phyloP scores from a whole-genome alignment of 306 rosid genomes.

The Quercus gilva region DNA sequence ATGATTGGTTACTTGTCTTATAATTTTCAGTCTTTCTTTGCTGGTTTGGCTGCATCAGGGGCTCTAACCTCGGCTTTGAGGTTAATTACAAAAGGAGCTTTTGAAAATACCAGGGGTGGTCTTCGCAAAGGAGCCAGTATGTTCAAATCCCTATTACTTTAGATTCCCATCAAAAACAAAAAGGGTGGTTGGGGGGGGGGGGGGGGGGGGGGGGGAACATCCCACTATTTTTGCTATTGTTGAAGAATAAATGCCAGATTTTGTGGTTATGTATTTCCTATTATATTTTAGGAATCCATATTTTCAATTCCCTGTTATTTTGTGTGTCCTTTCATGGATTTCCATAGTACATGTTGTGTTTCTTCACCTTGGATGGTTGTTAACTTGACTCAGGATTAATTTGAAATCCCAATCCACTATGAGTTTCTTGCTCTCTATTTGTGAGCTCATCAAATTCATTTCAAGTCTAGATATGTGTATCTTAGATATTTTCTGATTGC shows the following conservation, averaged over 20 bases:
- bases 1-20: conserved; percentile 4
- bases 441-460: background rate
- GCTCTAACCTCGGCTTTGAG: conserved; percentile 74
- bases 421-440: background rate
- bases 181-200: too few species aligned
- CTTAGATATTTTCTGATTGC: background rate
- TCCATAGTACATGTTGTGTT: background rate
- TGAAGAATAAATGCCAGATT: background rate
- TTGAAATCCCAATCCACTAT: background rate
- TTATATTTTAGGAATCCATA: background rate
- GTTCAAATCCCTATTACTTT: conserved; percentile 22
- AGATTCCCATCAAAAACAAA: background rate
- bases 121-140: conserved; percentile 90
- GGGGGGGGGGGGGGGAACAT: background rate
- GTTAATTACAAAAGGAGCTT: conserved; percentile 72
- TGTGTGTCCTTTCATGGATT: background rate
- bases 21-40: conserved; percentile 67
- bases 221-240: background rate
- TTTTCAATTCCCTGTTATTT: background rate
- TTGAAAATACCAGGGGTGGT: conserved; percentile 63
- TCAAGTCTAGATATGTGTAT: background rate
- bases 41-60: conserved; percentile 88
- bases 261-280: background rate
- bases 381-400: background rate
- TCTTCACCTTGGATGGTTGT: background rate